Conservation (phyloP, 1,284 basidiomycete species). For the Austroboletus novae-zelandiae region DNA sequence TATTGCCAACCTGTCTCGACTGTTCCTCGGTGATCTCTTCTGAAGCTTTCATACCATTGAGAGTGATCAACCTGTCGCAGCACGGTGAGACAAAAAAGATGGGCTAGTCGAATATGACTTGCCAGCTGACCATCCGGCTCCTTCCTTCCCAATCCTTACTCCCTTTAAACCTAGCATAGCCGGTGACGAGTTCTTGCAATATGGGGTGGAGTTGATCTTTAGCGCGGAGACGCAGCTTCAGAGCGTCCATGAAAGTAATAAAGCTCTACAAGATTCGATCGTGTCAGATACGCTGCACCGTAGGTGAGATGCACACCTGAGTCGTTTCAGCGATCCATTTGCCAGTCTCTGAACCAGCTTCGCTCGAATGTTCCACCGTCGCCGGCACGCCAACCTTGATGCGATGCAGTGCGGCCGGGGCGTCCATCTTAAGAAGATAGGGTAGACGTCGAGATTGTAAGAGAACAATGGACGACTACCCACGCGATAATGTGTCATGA, state of each 20-base stretch:
- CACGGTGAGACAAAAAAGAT: background rate
- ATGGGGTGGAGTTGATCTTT: constrained; percentile 98
- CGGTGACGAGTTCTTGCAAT: constrained; percentile 90
- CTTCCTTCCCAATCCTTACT: constrained; percentile 94
- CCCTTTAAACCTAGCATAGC: constrained; percentile 89
- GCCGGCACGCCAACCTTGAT: constrained; percentile 93
- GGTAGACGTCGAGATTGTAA: background rate
- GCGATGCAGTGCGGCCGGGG: constrained; percentile 88
- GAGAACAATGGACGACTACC: constrained; percentile 19
- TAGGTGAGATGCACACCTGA: constrained; percentile 53
- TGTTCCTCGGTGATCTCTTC: constrained; percentile 97
- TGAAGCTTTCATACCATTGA: constrained; percentile 96
- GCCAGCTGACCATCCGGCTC: constrained; percentile 93
- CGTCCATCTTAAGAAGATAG: constrained; percentile 74
- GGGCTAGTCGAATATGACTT: constrained; percentile 21
- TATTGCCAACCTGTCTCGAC: constrained; percentile 70
- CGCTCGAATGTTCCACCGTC: constrained; percentile 90
- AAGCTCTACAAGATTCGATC: constrained; percentile 62
- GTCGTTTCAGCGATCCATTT: constrained; percentile 99
- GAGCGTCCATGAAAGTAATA: constrained; percentile 98
- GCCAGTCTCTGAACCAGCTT: constrained; percentile 80
- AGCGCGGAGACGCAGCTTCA: constrained; percentile 88
- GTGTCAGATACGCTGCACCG: background rate
- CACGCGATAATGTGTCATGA: constrained; percentile 89
- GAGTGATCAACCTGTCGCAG: constrained; percentile 79